Conservation (phyloP, 2,329 filamentous ascomycete species). For the Penicillium griseofulvum region DNA sequence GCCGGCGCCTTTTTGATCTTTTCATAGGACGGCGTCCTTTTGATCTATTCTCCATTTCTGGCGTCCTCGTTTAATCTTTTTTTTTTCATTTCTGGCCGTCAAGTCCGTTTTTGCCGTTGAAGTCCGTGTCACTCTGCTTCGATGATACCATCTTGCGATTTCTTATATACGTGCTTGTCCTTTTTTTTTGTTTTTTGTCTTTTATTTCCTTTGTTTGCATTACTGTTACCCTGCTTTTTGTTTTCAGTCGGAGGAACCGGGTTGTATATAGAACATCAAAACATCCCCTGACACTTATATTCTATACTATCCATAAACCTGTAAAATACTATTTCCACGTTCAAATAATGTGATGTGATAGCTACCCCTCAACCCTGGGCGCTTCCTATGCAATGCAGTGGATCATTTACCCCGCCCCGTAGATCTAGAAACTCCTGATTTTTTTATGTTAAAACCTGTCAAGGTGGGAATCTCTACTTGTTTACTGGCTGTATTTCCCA, state of each 20-base stretch:
- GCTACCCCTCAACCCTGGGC: constrained; percentile 2
- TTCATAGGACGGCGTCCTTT: constrained; percentile 27
- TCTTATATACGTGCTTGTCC: constrained; percentile 7
- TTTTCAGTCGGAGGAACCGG: constrained; percentile 17
- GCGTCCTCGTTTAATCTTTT: constrained; percentile 24
- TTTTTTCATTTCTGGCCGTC: constrained; percentile 9
- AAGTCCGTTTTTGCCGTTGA: constrained; percentile 18
- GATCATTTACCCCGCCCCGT: constrained; percentile 3
- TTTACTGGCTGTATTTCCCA: not conserved
- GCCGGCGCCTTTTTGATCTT: constrained; percentile 21
- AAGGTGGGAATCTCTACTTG: too few relatives aligned
- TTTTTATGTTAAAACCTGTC: too few relatives aligned
- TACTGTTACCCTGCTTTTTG: not conserved
- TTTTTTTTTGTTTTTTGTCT: constrained; percentile 1
- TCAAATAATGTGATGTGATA: constrained; percentile 5
- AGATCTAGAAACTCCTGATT: not conserved
- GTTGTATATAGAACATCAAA: constrained; percentile 24
- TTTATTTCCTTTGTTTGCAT: constrained; percentile 7
- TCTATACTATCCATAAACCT: too few relatives aligned
- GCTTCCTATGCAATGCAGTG: constrained; percentile 1
- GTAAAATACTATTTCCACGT: too few relatives aligned
- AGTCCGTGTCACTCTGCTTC: constrained; percentile 32
- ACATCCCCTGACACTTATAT: constrained; percentile 7
- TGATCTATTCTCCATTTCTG: constrained; percentile 20
- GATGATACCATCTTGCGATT: constrained; percentile 41